These are phyloP conservation scores for Lactarius hengduanensis DNA, from an alignment of 768 basidiomycete genomes.

Conservation along the genomic window DNA sequence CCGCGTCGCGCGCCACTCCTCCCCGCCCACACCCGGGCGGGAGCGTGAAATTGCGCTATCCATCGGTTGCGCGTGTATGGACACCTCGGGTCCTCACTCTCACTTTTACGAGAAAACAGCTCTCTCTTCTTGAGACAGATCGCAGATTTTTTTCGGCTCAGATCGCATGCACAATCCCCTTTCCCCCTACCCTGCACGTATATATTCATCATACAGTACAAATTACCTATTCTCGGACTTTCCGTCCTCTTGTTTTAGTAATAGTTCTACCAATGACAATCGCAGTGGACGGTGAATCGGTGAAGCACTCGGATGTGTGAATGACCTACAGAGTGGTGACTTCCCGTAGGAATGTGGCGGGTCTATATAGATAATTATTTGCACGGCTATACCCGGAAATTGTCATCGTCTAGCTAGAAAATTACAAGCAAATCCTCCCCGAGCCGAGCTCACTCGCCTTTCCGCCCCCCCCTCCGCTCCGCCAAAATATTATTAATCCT, in stretches of 20 bases:
- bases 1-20: conserved; percentile 24
- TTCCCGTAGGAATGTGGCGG: too few relatives aligned
- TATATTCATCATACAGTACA: conserved; percentile 27
- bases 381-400: too few relatives aligned
- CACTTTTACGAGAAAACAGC: conserved; percentile 4
- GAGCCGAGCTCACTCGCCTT: too few relatives aligned
- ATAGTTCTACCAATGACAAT: conserved; percentile 24
- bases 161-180: conserved; percentile 14
- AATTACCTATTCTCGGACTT: conserved; percentile 20
- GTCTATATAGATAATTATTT: too few relatives aligned
- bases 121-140: conserved; percentile 6
- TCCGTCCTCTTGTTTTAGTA: conserved; percentile 25
- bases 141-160: conserved; percentile 11
- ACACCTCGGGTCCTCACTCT: conserved; percentile 10
- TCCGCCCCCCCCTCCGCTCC: too few relatives aligned
- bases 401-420: too few relatives aligned
- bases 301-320: not conserved
- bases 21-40: conserved; percentile 19
- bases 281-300: conserved; percentile 16
- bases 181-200: conserved; percentile 24
- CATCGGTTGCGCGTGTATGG: not conserved
- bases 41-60: conserved; percentile 6
- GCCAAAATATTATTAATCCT: too few relatives aligned
- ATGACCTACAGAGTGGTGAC: too few relatives aligned
- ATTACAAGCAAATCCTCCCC: too few relatives aligned